phyloP scores from a whole-genome alignment of 2,329 filamentous ascomycete genomes.

The Anthostomella pinea region DNA sequence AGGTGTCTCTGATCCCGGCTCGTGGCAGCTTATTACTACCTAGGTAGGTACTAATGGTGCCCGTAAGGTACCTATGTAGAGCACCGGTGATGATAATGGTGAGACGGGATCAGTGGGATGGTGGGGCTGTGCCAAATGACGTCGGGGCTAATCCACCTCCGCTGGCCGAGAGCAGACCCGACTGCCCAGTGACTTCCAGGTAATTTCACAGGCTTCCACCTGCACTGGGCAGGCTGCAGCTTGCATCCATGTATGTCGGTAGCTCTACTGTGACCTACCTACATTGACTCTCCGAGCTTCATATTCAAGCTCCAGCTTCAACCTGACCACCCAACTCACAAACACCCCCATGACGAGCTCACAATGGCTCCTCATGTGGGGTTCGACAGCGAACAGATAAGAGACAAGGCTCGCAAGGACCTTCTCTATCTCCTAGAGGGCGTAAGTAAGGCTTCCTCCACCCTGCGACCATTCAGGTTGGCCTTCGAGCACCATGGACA shows the following conservation, averaged over 20 bases:
- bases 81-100: constrained; percentile 2
- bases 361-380: constrained; percentile 67
- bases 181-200: constrained; percentile 1
- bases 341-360: constrained; percentile 48
- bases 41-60: no score
- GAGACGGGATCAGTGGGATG: constrained; percentile 1
- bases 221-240: no score
- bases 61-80: constrained; percentile 1
- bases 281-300: background rate
- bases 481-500: constrained; percentile 10
- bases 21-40: no score
- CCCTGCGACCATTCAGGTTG: constrained; percentile 7
- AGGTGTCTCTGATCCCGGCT: no score
- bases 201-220: no score
- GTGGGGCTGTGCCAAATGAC: constrained; percentile 7
- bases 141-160: constrained; percentile 6
- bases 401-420: constrained; percentile 81
- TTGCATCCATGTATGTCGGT: no score
- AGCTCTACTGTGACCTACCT: background rate
- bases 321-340: constrained; percentile 6
- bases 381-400: constrained; percentile 74
- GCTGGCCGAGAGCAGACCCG: constrained; percentile 3
- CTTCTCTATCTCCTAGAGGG: constrained; percentile 88
- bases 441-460: constrained; percentile 61
- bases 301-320: constrained; percentile 12